Evolutionary conservation across 2,329 filamentous ascomycete genomes (phyloP).

Genomic region (Penicillium sp.): DNA sequence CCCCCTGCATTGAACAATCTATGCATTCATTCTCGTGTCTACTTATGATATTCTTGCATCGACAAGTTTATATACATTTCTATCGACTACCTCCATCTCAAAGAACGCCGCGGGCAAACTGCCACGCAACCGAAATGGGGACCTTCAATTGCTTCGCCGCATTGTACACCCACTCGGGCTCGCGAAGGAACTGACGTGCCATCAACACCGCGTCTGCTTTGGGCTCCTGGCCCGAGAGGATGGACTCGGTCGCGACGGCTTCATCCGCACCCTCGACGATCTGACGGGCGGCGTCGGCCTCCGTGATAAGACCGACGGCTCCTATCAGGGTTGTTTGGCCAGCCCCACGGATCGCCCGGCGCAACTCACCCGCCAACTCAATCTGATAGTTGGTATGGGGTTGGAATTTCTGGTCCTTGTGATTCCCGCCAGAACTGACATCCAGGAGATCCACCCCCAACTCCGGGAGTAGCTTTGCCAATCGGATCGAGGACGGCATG

Average conservation of each 20-base stretch:
- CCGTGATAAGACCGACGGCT: constrained; percentile 59
- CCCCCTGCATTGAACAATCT: neutral
- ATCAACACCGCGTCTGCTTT: constrained; percentile 56
- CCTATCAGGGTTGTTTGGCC: constrained; percentile 53
- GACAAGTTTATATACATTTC: too few relatives aligned
- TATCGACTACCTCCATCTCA: neutral
- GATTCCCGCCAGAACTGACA: constrained; percentile 52
- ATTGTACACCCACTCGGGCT: constrained; percentile 59
- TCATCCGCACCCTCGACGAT: constrained; percentile 47
- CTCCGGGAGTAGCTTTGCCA: constrained; percentile 47
- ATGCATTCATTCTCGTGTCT: too few relatives aligned
- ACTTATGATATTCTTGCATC: too few relatives aligned
- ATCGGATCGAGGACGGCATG: constrained; percentile 41
- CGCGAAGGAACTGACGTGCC: constrained; percentile 59
- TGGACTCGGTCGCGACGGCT: constrained; percentile 28
- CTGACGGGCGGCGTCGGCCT: constrained; percentile 55
- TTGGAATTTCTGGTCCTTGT: constrained; percentile 50
- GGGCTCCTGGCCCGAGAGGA: constrained; percentile 33
- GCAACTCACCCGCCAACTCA: constrained; percentile 52
- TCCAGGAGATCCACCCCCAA: constrained; percentile 52
- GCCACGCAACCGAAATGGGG: constrained; percentile 53
- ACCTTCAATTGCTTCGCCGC: constrained; percentile 56
- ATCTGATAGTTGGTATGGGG: constrained; percentile 56
- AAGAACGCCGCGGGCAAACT: constrained; percentile 44
- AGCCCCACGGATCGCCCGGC: constrained; percentile 41